Evolutionary conservation across 495 filamentous ascomycete species (phyloP), one percentile per base, ranked within the genome.

Genomic region (Wilcoxina mikolae): DNA sequence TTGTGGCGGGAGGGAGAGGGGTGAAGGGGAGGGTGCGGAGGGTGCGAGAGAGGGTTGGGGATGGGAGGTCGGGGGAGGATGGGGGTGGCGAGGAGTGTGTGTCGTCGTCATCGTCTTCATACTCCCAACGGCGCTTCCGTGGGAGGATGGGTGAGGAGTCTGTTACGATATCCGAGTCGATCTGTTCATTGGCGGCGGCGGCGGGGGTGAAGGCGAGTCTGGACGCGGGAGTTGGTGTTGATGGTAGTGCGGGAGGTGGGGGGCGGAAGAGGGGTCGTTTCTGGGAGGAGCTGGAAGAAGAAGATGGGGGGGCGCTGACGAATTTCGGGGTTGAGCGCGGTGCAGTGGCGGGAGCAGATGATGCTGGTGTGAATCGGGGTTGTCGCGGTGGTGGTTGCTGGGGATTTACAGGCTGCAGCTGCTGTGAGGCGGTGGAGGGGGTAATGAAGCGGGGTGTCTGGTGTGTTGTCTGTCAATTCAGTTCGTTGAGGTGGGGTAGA

Each of bases 21-120:
- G 62, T 69, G 53, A 70, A 71, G 28, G 54, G 10, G 64, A 52
- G 3, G 64, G 68, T 17, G 71, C 75, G 55, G 75, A 79, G 33
- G 76, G 74, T 22, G 71, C 82, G 60, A 81, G 85, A 62, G 79
- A 83, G 56, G 83, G 85, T 63, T 87, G 83, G 83, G 81, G 86
- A 65, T 86, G 70, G 65, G 65, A 67, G 58, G 64, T 44, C 28
- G 35, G 51, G 31, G 5, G 5, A 35, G 31, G 15, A 35, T 35
- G n/a, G n/a, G n/a, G n/a, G n/a, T n/a, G n/a, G n/a, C 31, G 31
- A 35, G 31, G 31, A 35, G 5, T 35, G 31, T 7, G 31, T 5
- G 31, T 35, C 31, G 7, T 5, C 17, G 33, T 33, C 29, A 22
- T n/a, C 22, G 31, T 4, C 29, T 9, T 25, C 3, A 18, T 4